Base-by-base conservation (phyloP, 345 rosid genomes). In the Hypericum androsaemum region DNA sequence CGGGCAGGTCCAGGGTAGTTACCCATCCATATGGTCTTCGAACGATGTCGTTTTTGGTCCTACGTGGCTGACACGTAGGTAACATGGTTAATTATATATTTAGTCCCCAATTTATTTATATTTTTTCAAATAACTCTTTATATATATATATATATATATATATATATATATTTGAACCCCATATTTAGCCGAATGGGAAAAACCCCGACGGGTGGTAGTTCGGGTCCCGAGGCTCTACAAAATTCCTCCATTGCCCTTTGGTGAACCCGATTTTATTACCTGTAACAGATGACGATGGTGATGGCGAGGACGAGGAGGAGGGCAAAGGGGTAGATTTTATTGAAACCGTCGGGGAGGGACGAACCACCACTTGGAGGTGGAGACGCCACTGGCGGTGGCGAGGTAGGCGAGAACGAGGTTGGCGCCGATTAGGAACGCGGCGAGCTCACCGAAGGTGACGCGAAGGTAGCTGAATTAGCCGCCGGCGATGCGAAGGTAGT, bases 341-440 rank as follows among this genome's bases (percentile, higher is more conserved):
- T 76, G 71, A 87, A 89, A 9, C 96, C 97, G 1, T 69, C 4
- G 0, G 96, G 97, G 28, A 89, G 72, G 0, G 5, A 63, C 35
- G 43, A 84, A 43, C 40, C 96, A 53, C 96, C 94, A 87, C 52
- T 79, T 80, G 0, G 83, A n/a, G 0, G 84, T 64, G 53, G 94
- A 71, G 55, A 80, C 56, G 35, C 97, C 97, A 41, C 86, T 62
- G 2, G 95, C 89, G 0, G 88, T 54, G 41, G 81, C 90, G 5
- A 87, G 52, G 32, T 87, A 89, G 6, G 87, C 71, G 0, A 80
- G 65, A 47, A 89, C 59, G 5, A 89, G 80, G 65, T 89, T 89
- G 7, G 89, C 78, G 7, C 97, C 97, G n/a, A 95, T 82, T 53
- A 89, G 10, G 48, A 86, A 89, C 10, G 97, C 97, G 22, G 89